A percentile compares a stretch with the other conserved stretches of the same genome.
phyloP scores from a whole-genome alignment of 306 rosid species.

The Senna tora region DNA sequence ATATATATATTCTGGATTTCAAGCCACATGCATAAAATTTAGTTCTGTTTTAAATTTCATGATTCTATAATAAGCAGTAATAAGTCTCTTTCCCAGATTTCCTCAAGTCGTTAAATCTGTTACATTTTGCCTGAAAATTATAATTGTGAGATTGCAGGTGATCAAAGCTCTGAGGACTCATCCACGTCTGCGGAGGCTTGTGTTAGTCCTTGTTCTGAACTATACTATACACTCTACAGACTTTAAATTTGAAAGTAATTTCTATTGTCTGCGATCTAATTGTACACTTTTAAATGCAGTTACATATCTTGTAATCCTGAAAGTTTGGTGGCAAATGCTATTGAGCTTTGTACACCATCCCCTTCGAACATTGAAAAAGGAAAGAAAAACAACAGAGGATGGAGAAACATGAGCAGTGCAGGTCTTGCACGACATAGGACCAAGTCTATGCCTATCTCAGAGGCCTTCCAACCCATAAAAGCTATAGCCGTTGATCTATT shows the following conservation, averaged over 20 bases:
- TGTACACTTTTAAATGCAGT: conserved; percentile 54
- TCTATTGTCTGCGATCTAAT: conserved; percentile 32
- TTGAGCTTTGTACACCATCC: conserved; percentile 94
- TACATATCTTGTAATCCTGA: conserved; percentile 98
- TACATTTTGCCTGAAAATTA: conserved; percentile 8
- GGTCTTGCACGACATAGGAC: conserved; percentile 87
- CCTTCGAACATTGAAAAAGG: conserved; percentile 65
- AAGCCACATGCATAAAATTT: background rate
- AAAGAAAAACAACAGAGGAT: conserved; percentile 81
- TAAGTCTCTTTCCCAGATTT: background rate
- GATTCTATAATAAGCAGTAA: background rate
- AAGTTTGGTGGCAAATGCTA: conserved; percentile 91
- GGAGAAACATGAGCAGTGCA: conserved; percentile 91
- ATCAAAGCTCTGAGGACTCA: conserved; percentile 88
- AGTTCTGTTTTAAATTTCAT: background rate
- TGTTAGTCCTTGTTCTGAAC: conserved; percentile 63
- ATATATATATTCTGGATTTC: background rate
- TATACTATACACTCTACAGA: conserved; percentile 2
- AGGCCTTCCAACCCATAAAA: conserved; percentile 83
- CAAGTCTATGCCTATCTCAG: conserved; percentile 92
- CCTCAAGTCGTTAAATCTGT: background rate
- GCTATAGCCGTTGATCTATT: conserved; percentile 97
- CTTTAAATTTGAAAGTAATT: conserved; percentile 2
- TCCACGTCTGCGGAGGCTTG: conserved; percentile 70
- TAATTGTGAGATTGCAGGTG: conserved; percentile 63